These are phyloP conservation scores for Elsinoe batatas DNA, from an alignment of 2,329 filamentous ascomycete species.

Conservation along the genomic window DNA sequence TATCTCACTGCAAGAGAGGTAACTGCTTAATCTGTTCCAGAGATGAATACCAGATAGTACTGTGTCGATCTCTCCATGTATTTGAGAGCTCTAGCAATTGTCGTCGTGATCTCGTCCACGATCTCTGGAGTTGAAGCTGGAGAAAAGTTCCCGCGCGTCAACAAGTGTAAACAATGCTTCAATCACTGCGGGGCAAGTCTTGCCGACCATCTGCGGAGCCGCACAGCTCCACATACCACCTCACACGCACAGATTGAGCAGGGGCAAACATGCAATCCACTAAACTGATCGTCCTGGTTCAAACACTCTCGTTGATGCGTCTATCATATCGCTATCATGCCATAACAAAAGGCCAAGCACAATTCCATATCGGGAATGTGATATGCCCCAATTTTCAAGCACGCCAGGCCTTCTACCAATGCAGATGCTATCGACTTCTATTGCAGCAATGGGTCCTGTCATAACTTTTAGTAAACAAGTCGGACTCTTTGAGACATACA, in stretches of 20 bases:
- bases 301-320: no score
- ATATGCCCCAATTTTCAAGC: no score
- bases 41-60: background rate
- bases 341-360: no score
- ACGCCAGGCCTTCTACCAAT: no score
- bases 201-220: background rate
- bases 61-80: background rate
- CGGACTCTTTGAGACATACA: background rate
- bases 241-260: no score
- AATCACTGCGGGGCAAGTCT: background rate
- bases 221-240: no score
- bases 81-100: background rate
- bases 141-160: background rate
- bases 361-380: no score
- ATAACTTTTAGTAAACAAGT: conserved; percentile 1
- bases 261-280: no score
- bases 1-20: background rate
- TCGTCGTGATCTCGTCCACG: background rate
- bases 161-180: conserved; percentile 9
- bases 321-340: no score
- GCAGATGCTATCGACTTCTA: conserved; percentile 17
- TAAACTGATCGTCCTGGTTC: no score
- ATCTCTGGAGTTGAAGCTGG: conserved; percentile 9
- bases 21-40: background rate
- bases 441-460: conserved; percentile 38